These are phyloP conservation scores for Boeremia exigua DNA, from an alignment of 2,329 filamentous ascomycete genomes.

Conservation along the genomic window DNA sequence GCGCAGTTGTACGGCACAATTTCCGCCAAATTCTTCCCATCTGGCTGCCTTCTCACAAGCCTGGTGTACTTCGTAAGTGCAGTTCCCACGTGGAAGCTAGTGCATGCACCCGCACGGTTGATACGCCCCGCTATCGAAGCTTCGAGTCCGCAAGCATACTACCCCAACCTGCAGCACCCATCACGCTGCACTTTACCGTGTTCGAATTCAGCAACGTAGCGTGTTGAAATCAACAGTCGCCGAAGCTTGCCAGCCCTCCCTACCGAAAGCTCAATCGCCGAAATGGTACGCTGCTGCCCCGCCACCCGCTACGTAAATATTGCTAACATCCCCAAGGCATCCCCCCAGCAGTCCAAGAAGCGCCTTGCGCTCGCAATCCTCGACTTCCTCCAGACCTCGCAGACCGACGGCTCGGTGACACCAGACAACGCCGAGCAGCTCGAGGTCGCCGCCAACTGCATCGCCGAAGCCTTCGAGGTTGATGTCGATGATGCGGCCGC, in stretches of 20 bases:
- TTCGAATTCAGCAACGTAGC: background rate
- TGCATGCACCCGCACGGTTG: constrained; percentile 1
- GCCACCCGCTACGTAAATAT: constrained; percentile 12
- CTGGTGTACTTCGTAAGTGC: background rate
- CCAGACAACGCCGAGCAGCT: constrained; percentile 91
- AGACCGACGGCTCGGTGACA: constrained; percentile 85
- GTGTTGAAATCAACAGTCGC: background rate
- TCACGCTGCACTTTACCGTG: constrained; percentile 2
- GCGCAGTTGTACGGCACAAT: constrained; percentile 22
- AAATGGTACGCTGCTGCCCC: constrained; percentile 37
- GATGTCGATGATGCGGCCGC: constrained; percentile 79
- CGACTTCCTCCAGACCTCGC: constrained; percentile 86
- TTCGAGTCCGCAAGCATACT: constrained; percentile 28
- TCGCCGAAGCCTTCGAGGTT: constrained; percentile 93
- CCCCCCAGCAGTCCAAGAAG: constrained; percentile 65
- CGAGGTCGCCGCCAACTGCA: constrained; percentile 93
- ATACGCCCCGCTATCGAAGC: constrained; percentile 26
- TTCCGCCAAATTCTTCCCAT: background rate
- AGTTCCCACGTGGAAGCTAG: constrained; percentile 14
- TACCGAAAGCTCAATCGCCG: constrained; percentile 21
- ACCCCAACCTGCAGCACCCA: background rate
- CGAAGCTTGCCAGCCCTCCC: background rate
- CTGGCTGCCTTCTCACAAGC: background rate
- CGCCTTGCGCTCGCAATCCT: constrained; percentile 96
- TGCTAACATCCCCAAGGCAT: constrained; percentile 41